Conservation (phyloP, 192 early-diverging fungal species). For the Coemansia sp. region DNA sequence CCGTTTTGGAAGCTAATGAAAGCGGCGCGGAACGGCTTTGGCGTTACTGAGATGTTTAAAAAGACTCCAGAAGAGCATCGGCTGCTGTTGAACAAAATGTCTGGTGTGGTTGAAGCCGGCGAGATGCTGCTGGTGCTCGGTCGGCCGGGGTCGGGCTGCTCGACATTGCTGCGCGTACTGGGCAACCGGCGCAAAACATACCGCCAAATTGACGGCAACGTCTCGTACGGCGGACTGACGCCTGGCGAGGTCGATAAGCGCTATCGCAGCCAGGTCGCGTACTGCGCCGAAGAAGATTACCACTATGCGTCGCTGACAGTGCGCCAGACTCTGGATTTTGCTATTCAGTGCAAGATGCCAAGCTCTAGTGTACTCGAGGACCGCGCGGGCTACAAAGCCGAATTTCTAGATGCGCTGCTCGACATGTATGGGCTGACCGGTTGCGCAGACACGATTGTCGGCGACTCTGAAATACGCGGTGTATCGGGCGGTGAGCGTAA, state of each 20-base stretch:
- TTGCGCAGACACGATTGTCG: conserved; percentile 59
- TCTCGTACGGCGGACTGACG: conserved; percentile 30
- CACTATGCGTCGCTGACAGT: conserved; percentile 77
- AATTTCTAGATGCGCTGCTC: conserved; percentile 50
- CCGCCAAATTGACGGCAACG: conserved; percentile 57
- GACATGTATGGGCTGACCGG: conserved; percentile 59
- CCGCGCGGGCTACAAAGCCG: conserved; percentile 56
- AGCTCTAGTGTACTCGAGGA: conserved; percentile 62
- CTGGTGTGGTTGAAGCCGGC: conserved; percentile 69
- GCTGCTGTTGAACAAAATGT: conserved; percentile 60
- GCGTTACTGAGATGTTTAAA: conserved; percentile 23
- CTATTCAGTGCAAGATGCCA: conserved; percentile 38
- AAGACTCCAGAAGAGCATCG: conserved; percentile 8
- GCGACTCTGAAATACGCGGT: conserved; percentile 61
- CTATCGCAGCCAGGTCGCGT: conserved; percentile 63
- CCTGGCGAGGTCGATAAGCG: conserved; percentile 55
- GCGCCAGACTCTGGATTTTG: conserved; percentile 72
- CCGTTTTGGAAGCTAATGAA: conserved; percentile 14
- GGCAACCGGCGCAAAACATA: conserved; percentile 63
- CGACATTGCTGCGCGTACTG: conserved; percentile 62
- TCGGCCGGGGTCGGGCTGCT: conserved; percentile 59
- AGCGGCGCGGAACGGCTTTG: conserved; percentile 17
- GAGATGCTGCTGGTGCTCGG: conserved; percentile 54
- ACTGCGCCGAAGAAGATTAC: conserved; percentile 62
- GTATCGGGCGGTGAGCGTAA: conserved; percentile 66